These are phyloP conservation scores for Coriolopsis trogii DNA, from an alignment of 1,284 basidiomycete genomes.

Conservation along the genomic window DNA sequence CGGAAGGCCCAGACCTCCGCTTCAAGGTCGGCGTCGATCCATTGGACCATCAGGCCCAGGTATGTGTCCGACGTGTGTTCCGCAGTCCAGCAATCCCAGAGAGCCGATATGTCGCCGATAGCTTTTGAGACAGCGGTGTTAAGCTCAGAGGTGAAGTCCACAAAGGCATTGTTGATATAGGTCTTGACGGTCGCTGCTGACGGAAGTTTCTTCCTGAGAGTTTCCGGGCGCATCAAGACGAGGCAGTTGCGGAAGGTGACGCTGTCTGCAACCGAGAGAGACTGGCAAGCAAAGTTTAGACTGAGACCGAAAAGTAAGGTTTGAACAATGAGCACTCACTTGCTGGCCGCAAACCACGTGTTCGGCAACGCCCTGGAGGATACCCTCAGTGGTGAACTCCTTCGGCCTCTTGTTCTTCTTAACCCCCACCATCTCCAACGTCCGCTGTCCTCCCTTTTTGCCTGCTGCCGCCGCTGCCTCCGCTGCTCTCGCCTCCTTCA, in stretches of 20 bases:
- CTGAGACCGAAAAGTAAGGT: too few relatives aligned
- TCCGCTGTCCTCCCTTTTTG: not conserved
- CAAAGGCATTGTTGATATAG: conserved; percentile 5
- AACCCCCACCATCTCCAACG: not conserved
- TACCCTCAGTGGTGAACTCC: too few relatives aligned
- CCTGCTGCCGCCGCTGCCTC: not conserved
- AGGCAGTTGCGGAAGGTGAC: conserved; percentile 11
- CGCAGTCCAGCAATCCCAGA: conserved; percentile 8
- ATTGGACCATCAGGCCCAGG: not conserved
- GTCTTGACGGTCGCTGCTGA: not conserved
- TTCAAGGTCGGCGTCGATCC: not conserved
- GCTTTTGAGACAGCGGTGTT: not conserved
- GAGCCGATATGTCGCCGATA: not conserved
- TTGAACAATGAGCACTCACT: too few relatives aligned
- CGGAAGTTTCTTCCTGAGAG: not conserved
- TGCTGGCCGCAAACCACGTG: too few relatives aligned
- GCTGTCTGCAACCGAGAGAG: too few relatives aligned
- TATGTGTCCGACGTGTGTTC: conserved; percentile 5
- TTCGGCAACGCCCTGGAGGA: too few relatives aligned
- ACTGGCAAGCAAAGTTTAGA: too few relatives aligned
- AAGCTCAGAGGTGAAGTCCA: not conserved
- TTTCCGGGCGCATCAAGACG: conserved; percentile 7
- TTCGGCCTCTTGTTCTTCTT: too few relatives aligned
- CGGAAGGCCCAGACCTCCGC: not conserved
- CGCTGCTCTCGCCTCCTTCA: not conserved